Base-by-base conservation (phyloP, 75 land plant species). In the Sequoiadendron giganteum region DNA sequence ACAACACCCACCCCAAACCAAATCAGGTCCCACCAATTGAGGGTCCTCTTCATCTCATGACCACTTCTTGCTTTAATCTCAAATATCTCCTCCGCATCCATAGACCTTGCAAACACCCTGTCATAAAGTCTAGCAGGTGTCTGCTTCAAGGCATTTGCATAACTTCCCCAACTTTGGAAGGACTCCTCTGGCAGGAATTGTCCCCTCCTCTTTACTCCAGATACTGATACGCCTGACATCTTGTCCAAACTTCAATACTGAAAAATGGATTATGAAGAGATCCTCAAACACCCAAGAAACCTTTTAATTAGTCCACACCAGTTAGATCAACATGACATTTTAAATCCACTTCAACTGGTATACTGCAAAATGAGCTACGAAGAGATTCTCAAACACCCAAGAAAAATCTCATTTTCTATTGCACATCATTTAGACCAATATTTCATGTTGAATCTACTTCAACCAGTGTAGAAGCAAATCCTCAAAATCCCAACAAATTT, bases 1-100 rank as follows among this genome's bases (percentile, higher is more conserved):
- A 97, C 97, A 25, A 96, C 94, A 0, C 99, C 99, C 19, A 97
- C 87, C 3, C 94, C 94, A 85, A 96, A 92, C 98, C 97, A 97
- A 55, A 93, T 91, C 55, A 97, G 87, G 87, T 97, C 99, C 96
- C 95, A 96, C 99, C 99, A 97, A 2, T 90, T 89, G 48, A 97
- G 93, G 2, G 86, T 92, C 87, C 89, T 91, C 92, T 93, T 95
- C 99, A 97, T 94, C 65, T 90, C 92, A 80, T 91, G 78, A 25
- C 84, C 52, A 92, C 99, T 96, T 34, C 95, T 88, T 0, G 87
- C 88, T 43, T 88, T 86, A 39, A 96, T 83, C 79, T 91, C 92
- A 21, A 68, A 42, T 19, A 93, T 73, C 92, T 97, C 99, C 1
- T 30, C 75, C 42, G 83, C 43, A 28, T 89, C 94, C n/a, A 80